Evolutionary conservation across 148 eudicot species (phyloP), one percentile per base, ranked within the genome.

Genomic region (Talinum fruticosum): DNA sequence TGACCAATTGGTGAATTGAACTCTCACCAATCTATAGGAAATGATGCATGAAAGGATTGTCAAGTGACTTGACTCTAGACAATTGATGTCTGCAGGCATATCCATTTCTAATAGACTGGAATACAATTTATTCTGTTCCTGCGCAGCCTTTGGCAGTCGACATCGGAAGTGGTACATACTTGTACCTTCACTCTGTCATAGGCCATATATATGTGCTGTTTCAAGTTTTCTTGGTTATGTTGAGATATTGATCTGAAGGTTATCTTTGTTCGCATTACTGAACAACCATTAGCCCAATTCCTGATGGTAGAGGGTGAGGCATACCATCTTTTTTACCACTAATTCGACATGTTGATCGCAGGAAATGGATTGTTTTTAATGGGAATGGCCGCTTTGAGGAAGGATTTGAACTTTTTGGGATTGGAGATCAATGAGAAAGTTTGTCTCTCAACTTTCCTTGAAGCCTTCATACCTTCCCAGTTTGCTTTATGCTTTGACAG

Each of bases 291-390:
- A 19, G 61, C 69, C 67, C 26, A 29, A 18, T 65, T 41, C 24
- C 14, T 28, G 64, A 34, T 10, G 37, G 18, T 26, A 76, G 57
- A 14, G 34, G 4, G 24, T 6, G 26, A 44, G 19, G 30, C 36
- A n/a, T 70, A 21, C 64, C n/a, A 67, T 67, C n/a, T 66, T 30
- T 78, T 16, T 14, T 62, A 78, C 66, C 74, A 49, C 21, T 28
- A 34, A 36, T 74, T 47, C 67, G 72, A 28, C 18, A 41, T 72
- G 45, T 35, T 74, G 51, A 76, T 82, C 75, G 76, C 86, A 94
- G 98, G 98, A 38, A 94, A 91, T 83, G 98, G 98, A 73, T 82
- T 89, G 73, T 94, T 94, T 86, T 83, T 94, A 62, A 83, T 80
- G 67, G 84, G 86, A 81, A 89, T 94, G 94, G 94, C 94, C 61